Evolutionary conservation across 1,284 basidiomycete species (phyloP), one percentile per base, ranked within the genome.

Genomic region (Rhizoctonia solani): DNA sequence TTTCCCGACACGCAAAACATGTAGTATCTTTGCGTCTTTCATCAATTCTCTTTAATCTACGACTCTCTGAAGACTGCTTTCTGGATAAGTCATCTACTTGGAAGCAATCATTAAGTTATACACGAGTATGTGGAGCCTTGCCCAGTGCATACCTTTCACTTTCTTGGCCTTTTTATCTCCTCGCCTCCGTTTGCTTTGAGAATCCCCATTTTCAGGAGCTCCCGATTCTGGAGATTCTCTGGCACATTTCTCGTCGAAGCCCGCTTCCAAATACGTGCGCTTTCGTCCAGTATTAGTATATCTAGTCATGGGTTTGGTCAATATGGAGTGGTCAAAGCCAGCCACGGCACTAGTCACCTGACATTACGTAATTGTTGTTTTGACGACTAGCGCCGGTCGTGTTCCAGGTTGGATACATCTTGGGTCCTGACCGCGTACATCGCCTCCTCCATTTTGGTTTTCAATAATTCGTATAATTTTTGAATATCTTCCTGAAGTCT

Each of bases 1-100:
- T 85, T 72, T 88, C 82, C 63, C 95, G 85, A 78, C 95, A 98
- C 1, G 90, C 92, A 76, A 93, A 96, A 75, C 95, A 97, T 6
- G 85, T 88, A 2, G 87, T 92, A 2, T 80, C 77, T 21, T 81
- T 77, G 8, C 81, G 74, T 50, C 87, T 84, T 61, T 89, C 85
- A 4, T 85, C 76, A 55, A 86, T 85, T 30, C 94, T 85, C 71
- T 86, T 83, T 59, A 87, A 74, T 14, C 93, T 82, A 50, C 93
- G 81, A 25, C 79, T 74, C 74, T 91, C 92, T 2, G 85, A 85
- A 47, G 76, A 77, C 66, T 75, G 75, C 44, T 74, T 72, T 69
- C 76, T 77, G 13, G 76, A 77, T 71, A 61, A 68, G 66, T 69
- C 72, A 39, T 74, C 71, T 69, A 11, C 9, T 41, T 55, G 6